Percentiles rank a stretch among this genome's conserved stretches.
Conservation (phyloP, 306 rosid species). For the Purshia tridentata region DNA sequence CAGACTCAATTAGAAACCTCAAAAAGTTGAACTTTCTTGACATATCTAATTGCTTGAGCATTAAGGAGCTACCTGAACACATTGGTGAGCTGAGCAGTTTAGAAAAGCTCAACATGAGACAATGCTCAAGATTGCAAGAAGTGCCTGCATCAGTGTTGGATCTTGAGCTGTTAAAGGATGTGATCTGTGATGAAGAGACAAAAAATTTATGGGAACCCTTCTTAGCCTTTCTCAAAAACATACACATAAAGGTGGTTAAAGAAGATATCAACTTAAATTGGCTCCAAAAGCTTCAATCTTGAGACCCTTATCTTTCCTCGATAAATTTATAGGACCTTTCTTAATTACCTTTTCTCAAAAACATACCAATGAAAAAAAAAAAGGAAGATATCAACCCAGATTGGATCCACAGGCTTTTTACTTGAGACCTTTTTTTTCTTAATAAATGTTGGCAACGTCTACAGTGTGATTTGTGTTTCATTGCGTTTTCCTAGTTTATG, state of each 20-base stretch:
- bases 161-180: conserved; percentile 33
- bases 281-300: conserved; percentile 21
- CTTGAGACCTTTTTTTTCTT: not conserved
- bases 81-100: conserved; percentile 41
- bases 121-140: conserved; percentile 38
- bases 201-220: conserved; percentile 30
- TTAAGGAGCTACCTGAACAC: conserved; percentile 43
- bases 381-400: conserved; percentile 39
- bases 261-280: conserved; percentile 43
- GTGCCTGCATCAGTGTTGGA: conserved; percentile 44
- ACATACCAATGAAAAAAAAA: not conserved
- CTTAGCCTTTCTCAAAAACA: not conserved
- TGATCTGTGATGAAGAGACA: conserved; percentile 57
- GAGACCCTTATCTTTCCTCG: no score
- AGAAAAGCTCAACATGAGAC: conserved; percentile 34
- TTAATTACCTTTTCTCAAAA: conserved; percentile 2
- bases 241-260: conserved; percentile 12
- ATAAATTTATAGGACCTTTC: conserved; percentile 32
- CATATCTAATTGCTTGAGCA: conserved; percentile 51
- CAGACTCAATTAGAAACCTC: conserved; percentile 40
- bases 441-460: not conserved
- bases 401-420: conserved; percentile 28
- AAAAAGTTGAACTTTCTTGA: conserved; percentile 43
- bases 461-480: no score
- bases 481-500: no score